phyloP scores from a whole-genome alignment of 73 alveolate species.

The Paramecium tetraurelia region DNA sequence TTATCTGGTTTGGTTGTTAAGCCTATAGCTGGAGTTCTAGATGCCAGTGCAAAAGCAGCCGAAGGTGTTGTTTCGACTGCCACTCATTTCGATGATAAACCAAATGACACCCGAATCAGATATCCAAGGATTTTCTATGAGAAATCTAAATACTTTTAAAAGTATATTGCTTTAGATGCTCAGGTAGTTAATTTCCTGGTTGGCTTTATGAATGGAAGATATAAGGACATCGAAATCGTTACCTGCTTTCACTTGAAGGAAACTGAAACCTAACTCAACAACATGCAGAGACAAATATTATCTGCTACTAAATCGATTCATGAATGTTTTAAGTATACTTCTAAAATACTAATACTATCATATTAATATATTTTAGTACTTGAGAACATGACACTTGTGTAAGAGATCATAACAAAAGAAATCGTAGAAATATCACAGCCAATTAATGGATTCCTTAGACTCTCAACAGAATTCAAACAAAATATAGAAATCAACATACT shows the following conservation, averaged over 20 bases:
- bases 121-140: constrained; percentile 94
- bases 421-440: not conserved
- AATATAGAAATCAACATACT: not conserved
- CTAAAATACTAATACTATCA: not conserved
- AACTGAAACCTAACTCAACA: not conserved
- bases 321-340: not conserved
- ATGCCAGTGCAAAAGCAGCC: constrained; percentile 90
- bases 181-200: not conserved
- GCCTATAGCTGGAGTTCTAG: constrained; percentile 97
- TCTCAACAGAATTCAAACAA: not conserved
- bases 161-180: constrained; percentile 56
- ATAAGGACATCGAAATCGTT: not conserved
- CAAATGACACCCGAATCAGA: constrained; percentile 75
- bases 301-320: constrained; percentile 15
- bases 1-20: constrained; percentile 94
- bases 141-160: constrained; percentile 44
- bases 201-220: not conserved
- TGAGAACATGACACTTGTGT: not conserved
- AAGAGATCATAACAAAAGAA: not conserved
- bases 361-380: constrained; percentile 22
- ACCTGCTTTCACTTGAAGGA: not conserved
- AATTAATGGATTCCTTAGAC: not conserved
- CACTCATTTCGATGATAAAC: constrained; percentile 69
- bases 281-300: not conserved
- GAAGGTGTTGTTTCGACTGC: constrained; percentile 94